A percentile compares a stretch with the other conserved stretches of the same genome.
Evolutionary conservation across 768 basidiomycete genomes (phyloP).

Genomic region (Leccinum variicolor): DNA sequence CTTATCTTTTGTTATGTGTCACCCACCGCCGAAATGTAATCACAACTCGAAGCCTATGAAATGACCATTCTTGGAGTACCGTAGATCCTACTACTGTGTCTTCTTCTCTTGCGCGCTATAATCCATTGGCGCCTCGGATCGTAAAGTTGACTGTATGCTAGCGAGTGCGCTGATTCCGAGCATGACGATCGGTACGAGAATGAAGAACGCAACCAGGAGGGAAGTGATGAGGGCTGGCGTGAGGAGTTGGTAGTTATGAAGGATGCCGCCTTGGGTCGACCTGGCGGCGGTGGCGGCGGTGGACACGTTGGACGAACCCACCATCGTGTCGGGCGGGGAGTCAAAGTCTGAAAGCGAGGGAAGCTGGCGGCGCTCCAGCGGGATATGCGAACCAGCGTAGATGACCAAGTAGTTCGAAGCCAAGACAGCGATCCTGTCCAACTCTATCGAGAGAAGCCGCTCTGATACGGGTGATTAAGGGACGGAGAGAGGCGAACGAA

Average conservation of each 20-base stretch:
- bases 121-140: conserved; percentile 60
- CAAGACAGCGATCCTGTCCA: conserved; percentile 43
- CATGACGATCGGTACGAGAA: conserved; percentile 64
- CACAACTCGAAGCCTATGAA: conserved; percentile 14
- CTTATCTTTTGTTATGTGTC: conserved; percentile 20
- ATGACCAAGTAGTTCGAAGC: conserved; percentile 66
- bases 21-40: conserved; percentile 14
- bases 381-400: conserved; percentile 52
- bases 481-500: not conserved
- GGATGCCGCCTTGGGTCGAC: conserved; percentile 52
- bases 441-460: conserved; percentile 43
- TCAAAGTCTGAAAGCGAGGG: conserved; percentile 28
- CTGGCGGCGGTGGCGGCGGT: not conserved
- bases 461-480: conserved; percentile 32
- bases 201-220: conserved; percentile 62
- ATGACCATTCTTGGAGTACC: conserved; percentile 14
- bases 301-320: conserved; percentile 32
- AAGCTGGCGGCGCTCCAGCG: conserved; percentile 41
- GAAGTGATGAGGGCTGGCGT: conserved; percentile 70
- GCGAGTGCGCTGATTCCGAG: conserved; percentile 64
- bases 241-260: conserved; percentile 72
- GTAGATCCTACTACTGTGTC: conserved; percentile 50
- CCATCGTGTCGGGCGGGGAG: conserved; percentile 18
- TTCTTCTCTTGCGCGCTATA: conserved; percentile 73
- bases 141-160: conserved; percentile 69